phyloP scores from a whole-genome alignment of 129 eudicot species.

The Apium graveolens region DNA sequence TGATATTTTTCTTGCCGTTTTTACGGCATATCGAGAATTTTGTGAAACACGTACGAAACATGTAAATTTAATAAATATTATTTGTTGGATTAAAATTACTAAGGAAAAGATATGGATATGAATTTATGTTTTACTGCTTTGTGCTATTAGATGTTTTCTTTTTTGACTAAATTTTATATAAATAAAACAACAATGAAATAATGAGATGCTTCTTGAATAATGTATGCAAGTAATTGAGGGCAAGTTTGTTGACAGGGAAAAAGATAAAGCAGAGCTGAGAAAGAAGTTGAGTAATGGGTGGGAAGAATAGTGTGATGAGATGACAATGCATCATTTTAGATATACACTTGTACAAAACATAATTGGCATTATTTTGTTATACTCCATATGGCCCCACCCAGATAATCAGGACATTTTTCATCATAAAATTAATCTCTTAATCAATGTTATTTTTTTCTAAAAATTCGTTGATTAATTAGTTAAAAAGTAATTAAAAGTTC shows the following conservation, averaged over 20 bases:
- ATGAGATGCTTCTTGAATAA: background rate
- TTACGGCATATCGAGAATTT: too few relatives aligned
- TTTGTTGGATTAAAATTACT: background rate
- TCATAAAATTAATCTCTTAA: too few relatives aligned
- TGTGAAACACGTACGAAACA: too few relatives aligned
- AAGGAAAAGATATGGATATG: background rate
- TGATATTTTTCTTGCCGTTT: too few relatives aligned
- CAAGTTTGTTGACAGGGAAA: background rate
- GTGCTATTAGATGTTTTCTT: too few relatives aligned
- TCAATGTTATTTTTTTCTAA: too few relatives aligned
- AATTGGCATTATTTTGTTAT: background rate
- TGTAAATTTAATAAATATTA: too few relatives aligned
- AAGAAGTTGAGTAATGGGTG: slow-evolving; percentile 3
- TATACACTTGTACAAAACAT: background rate
- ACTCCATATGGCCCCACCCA: too few relatives aligned
- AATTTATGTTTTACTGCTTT: background rate
- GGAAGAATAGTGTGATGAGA: slow-evolving; percentile 13
- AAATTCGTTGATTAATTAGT: too few relatives aligned
- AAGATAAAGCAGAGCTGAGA: background rate
- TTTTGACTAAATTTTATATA: background rate
- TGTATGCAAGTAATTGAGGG: background rate
- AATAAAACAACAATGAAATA: background rate
- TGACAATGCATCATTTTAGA: slow-evolving; percentile 20
- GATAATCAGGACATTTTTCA: background rate
- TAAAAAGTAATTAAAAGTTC: too few relatives aligned